phyloP scores from a whole-genome alignment of 352 stramenopile genomes.

The Poterioochromonas sp. region DNA sequence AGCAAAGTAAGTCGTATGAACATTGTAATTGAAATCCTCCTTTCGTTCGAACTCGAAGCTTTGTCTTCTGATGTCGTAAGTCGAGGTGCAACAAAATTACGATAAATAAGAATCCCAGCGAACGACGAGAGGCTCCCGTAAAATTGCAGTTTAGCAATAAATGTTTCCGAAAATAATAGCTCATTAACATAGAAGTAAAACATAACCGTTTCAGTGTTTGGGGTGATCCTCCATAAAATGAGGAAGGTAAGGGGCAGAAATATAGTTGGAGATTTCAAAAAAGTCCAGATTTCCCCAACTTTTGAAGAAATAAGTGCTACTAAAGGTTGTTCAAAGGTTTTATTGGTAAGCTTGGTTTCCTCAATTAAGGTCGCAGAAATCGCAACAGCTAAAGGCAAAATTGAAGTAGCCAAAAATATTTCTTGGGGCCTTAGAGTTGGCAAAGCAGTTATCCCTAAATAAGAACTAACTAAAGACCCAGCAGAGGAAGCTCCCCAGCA shows the following conservation, averaged over 20 bases:
- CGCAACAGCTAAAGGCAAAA: constrained; percentile 75
- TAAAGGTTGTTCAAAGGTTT: neutral
- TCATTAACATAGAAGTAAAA: constrained; percentile 92
- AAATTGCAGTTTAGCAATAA: constrained; percentile 75
- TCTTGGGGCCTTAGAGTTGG: constrained; percentile 73
- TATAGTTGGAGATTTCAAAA: constrained; percentile 73
- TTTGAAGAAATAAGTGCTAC: constrained; percentile 45
- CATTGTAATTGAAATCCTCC: too few relatives aligned
- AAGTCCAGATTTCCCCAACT: constrained; percentile 55
- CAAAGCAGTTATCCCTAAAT: constrained; percentile 77
- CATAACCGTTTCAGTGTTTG: constrained; percentile 81
- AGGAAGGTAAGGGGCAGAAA: constrained; percentile 91
- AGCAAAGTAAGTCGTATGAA: constrained; percentile 67
- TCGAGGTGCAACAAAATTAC: neutral
- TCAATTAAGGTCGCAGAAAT: constrained; percentile 72
- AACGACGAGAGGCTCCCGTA: constrained; percentile 41
- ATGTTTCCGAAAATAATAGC: constrained; percentile 84
- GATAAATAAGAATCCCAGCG: neutral
- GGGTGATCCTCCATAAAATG: constrained; percentile 84
- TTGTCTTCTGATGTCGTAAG: too few relatives aligned
- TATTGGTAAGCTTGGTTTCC: constrained; percentile 51
- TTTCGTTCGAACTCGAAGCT: too few relatives aligned
- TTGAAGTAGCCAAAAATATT: constrained; percentile 79
- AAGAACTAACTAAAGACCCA: constrained; percentile 79
- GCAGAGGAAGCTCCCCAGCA: constrained; percentile 84